Conservation (phyloP, 2,329 filamentous ascomycete genomes). For the Calcarisporium arbuscula region DNA sequence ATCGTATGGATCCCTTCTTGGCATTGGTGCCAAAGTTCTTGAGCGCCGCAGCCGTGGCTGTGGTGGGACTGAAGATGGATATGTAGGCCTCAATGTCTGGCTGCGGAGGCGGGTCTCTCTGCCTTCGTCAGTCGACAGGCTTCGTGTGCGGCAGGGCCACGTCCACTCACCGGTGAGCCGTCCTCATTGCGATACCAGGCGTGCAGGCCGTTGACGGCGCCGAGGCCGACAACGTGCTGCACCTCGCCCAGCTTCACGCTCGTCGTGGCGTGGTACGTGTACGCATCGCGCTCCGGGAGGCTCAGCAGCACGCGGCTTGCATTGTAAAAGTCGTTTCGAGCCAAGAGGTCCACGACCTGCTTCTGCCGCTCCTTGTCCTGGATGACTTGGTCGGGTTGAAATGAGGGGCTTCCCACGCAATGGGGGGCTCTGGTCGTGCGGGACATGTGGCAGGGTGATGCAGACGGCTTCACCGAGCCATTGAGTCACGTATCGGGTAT, state of each 20-base stretch:
- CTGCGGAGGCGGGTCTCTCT: constrained; percentile 42
- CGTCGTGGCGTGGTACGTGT: constrained; percentile 46
- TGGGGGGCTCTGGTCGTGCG: constrained; percentile 22
- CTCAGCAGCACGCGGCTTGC: constrained; percentile 38
- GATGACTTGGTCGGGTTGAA: constrained; percentile 35
- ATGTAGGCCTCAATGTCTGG: constrained; percentile 61
- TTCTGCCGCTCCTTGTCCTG: constrained; percentile 31
- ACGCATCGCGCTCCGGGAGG: constrained; percentile 37
- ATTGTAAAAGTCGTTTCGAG: constrained; percentile 36
- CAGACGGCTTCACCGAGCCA: too few species aligned
- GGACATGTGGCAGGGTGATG: too few species aligned
- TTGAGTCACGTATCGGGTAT: too few species aligned
- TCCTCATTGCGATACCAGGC: constrained; percentile 40
- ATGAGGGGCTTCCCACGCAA: constrained; percentile 39
- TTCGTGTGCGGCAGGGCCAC: neutral
- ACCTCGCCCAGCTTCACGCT: constrained; percentile 43
- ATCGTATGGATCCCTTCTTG: constrained; percentile 53
- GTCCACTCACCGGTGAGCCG: constrained; percentile 22
- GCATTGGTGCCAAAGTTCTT: constrained; percentile 60
- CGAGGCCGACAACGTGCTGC: constrained; percentile 38
- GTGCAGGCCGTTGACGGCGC: constrained; percentile 39
- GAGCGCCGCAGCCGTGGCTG: constrained; percentile 54
- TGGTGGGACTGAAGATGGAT: constrained; percentile 56
- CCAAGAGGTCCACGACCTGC: constrained; percentile 29
- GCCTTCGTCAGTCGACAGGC: too few species aligned